Conservation (phyloP, 768 basidiomycete species). For the Phallus indusiatus region DNA sequence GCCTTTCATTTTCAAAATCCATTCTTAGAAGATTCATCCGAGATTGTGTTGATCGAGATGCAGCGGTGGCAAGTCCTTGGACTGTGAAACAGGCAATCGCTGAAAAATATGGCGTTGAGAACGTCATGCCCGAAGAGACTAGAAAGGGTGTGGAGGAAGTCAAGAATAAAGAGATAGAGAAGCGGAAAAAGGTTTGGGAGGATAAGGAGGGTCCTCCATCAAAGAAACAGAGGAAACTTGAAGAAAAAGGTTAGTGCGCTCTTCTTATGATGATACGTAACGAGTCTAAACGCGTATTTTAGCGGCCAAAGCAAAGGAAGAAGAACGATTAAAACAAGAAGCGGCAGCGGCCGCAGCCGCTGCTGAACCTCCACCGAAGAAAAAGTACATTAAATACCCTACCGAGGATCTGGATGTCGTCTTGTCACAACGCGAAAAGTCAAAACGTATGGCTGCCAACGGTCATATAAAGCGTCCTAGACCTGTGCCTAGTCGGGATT, state of each 20-base stretch:
- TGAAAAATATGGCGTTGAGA: slow-evolving; percentile 73
- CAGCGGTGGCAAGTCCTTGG: slow-evolving; percentile 93
- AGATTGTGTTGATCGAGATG: slow-evolving; percentile 89
- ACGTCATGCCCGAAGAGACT: slow-evolving; percentile 78
- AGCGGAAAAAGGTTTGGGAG: slow-evolving; percentile 85
- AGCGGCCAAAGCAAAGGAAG: slow-evolving; percentile 34
- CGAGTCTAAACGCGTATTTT: slow-evolving; percentile 5
- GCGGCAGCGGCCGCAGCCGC: slow-evolving; percentile 50
- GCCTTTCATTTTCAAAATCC: slow-evolving; percentile 91
- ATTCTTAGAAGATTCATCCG: slow-evolving; percentile 94
- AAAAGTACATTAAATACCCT: slow-evolving; percentile 84
- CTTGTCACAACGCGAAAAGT: slow-evolving; percentile 73
- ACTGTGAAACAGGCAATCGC: slow-evolving; percentile 83
- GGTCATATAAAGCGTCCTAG: slow-evolving; percentile 32
- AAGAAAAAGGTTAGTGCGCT: slow-evolving; percentile 34
- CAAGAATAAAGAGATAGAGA: slow-evolving; percentile 85
- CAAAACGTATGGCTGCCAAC: slow-evolving; percentile 49
- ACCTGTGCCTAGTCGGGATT: slow-evolving; percentile 46
- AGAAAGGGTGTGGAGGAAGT: slow-evolving; percentile 68
- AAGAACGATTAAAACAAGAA: slow-evolving; percentile 58
- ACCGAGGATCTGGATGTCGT: slow-evolving; percentile 86
- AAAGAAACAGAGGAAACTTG: slow-evolving; percentile 74
- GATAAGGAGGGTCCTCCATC: slow-evolving; percentile 76
- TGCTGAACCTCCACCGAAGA: slow-evolving; percentile 66
- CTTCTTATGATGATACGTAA: slow-evolving; percentile 5